A percentile compares a stretch with the other conserved stretches of the same genome.
These are phyloP conservation scores for Chrysoporthe austroafricana DNA, from an alignment of 2,329 filamentous ascomycete genomes.

Conservation along the genomic window DNA sequence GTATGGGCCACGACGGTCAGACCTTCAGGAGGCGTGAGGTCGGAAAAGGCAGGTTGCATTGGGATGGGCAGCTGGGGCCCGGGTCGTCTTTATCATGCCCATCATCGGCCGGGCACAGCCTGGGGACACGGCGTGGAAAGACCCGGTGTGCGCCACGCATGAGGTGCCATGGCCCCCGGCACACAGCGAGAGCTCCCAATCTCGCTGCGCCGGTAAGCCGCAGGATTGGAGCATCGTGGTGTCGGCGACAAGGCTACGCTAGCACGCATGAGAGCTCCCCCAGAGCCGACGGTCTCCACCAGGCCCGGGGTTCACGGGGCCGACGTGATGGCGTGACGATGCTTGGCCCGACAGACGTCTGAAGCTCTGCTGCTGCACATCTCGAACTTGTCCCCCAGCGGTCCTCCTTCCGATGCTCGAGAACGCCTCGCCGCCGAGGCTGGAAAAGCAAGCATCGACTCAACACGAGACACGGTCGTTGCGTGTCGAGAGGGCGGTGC, in stretches of 20 bases:
- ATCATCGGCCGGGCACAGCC: conserved; percentile 4
- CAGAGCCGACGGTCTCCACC: not conserved
- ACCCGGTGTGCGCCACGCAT: conserved; percentile 1
- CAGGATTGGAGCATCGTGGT: conserved; percentile 1
- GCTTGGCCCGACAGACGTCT: not conserved
- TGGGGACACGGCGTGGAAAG: conserved; percentile 5
- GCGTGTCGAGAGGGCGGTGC: conserved; percentile 13
- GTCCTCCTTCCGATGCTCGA: not conserved
- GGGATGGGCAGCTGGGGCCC: conserved; percentile 11
- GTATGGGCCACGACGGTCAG: not conserved
- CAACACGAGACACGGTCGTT: conserved; percentile 1
- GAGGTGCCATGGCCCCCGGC: not conserved
- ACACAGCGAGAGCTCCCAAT: not conserved
- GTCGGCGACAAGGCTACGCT: conserved; percentile 4
- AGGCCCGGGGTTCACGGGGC: not conserved
- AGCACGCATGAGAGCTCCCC: not conserved
- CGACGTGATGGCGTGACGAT: conserved; percentile 1
- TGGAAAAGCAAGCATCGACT: not conserved
- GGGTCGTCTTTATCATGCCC: conserved; percentile 17
- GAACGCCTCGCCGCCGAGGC: not conserved
- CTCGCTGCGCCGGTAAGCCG: not conserved
- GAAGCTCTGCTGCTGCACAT: not conserved
- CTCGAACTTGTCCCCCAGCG: not conserved
- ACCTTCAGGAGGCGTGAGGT: not conserved
- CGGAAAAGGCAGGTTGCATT: conserved; percentile 24